A percentile compares a stretch with the other conserved stretches of the same genome.
These are phyloP conservation scores for Quercus mongolica DNA, from an alignment of 306 rosid species.

Conservation along the genomic window DNA sequence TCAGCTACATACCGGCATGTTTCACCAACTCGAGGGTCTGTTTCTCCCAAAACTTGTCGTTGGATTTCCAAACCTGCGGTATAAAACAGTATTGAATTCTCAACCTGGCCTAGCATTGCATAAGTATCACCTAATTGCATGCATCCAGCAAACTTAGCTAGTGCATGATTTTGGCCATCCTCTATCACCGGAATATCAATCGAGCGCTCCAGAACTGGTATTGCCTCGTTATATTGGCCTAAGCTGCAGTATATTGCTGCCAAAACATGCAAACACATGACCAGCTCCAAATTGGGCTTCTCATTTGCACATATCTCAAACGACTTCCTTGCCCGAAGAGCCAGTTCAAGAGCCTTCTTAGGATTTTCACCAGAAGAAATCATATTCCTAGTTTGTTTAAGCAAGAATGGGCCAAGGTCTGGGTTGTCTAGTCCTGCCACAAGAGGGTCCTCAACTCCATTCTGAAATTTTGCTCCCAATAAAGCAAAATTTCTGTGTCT, in stretches of 20 bases:
- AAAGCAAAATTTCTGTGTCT: conserved; percentile 49
- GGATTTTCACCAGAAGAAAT: conserved; percentile 64
- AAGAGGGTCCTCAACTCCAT: conserved; percentile 35
- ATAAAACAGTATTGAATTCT: conserved; percentile 68
- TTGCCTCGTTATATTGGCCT: conserved; percentile 61
- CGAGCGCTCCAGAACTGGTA: conserved; percentile 76
- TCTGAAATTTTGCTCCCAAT: conserved; percentile 27
- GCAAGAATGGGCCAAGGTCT: conserved; percentile 62
- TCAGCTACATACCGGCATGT: conserved; percentile 84
- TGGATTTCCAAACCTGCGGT: conserved; percentile 80
- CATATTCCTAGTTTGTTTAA: conserved; percentile 72
- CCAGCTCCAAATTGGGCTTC: conserved; percentile 61
- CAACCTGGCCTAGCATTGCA: conserved; percentile 82
- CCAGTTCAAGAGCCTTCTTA: conserved; percentile 50
- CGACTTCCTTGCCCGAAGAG: conserved; percentile 60
- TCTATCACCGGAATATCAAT: conserved; percentile 73
- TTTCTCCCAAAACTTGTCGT: conserved; percentile 70
- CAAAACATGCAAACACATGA: conserved; percentile 83
- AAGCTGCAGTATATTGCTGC: conserved; percentile 72
- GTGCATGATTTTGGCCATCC: conserved; percentile 64
- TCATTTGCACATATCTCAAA: conserved; percentile 59
- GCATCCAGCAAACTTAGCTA: conserved; percentile 89
- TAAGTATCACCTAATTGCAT: conserved; percentile 87
- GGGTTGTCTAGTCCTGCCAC: conserved; percentile 49
- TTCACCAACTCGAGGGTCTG: conserved; percentile 63